These are phyloP conservation scores for Cladosporium sp. DNA, from an alignment of 2,329 filamentous ascomycete species.

Conservation along the genomic window DNA sequence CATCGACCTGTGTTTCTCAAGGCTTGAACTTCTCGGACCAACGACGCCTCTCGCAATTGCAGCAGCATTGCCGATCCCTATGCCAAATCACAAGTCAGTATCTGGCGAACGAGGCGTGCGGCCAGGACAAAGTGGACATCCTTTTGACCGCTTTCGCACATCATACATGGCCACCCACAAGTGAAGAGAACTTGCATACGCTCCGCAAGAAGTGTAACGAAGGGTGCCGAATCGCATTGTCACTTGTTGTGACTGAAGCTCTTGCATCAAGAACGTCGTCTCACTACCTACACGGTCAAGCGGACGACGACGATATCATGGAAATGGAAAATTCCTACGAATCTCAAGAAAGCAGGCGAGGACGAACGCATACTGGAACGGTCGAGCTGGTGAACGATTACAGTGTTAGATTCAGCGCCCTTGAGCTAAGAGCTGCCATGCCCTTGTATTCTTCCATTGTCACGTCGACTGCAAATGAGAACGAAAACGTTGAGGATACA, in stretches of 20 bases:
- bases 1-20: constrained; percentile 24
- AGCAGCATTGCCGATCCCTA: constrained; percentile 23
- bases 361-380: constrained; percentile 31
- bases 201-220: constrained; percentile 9
- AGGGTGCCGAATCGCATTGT: constrained; percentile 17
- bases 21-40: constrained; percentile 25
- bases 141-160: constrained; percentile 1
- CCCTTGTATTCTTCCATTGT: constrained; percentile 22
- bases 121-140: constrained; percentile 40
- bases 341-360: constrained; percentile 51
- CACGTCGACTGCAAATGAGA: not conserved
- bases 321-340: constrained; percentile 63
- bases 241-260: constrained; percentile 15
- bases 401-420: constrained; percentile 19
- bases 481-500: not conserved
- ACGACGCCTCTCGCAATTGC: constrained; percentile 25
- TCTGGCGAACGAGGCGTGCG: constrained; percentile 34
- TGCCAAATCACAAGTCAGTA: constrained; percentile 31
- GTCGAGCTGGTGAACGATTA: constrained; percentile 45
- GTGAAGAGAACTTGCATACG: not conserved
- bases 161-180: constrained; percentile 3
- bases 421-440: constrained; percentile 18
- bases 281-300: constrained; percentile 42
- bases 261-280: constrained; percentile 17
- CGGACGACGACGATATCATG: constrained; percentile 46